Base-by-base conservation (phyloP, 805 yeast species). In the Lipomyces spencermartinsiae region DNA sequence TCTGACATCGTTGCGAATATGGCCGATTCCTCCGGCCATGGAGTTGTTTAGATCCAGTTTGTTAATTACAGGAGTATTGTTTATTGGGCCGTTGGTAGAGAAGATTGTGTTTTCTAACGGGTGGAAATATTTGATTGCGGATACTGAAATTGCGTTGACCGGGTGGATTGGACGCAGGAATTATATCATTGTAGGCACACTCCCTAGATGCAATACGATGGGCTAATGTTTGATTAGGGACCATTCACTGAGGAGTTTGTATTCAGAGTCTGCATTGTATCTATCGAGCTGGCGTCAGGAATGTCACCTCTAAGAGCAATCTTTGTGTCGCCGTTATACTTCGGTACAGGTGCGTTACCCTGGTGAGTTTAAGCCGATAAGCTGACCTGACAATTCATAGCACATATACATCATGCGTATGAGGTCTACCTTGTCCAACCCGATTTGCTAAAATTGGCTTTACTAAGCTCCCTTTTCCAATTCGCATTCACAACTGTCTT, bases 241-340 rank as follows among this genome's bases (percentile, higher is more conserved):
- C 97, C 97, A 3, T 59, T 89, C 1, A 87, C 94, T 0, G 97
- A 92, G 75, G 97, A 92, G 75, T 70, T 91, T 35, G 84, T 90
- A 1, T 92, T 87, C 75, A 81, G 96, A 1, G 81, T 89, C 0
- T 75, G 83, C 71, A 67, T 84, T 68, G 66, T 80, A n/a, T 66
- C 73, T 76, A 72, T 63, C 72, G 6, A 82, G 80, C 29, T 70
- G 16, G 71, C 70, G 7, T 53, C 31, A 58, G 71, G 37, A 56
- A 73, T 33, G 65, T 64, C 43, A 68, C 62, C 54, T n/a, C 67
- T 9, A 68, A 80, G 61, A 12, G 66, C 61, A 25, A 75, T 85
- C 0, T 71, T 73, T 19, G 74, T 78, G 35, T 83, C 91, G 0
- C 95, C 97, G 0, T 73, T 86, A 7, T 81, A 87, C 65, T 92